Conservation (phyloP, 805 yeast genomes). For the Ogataea degrootiae region DNA sequence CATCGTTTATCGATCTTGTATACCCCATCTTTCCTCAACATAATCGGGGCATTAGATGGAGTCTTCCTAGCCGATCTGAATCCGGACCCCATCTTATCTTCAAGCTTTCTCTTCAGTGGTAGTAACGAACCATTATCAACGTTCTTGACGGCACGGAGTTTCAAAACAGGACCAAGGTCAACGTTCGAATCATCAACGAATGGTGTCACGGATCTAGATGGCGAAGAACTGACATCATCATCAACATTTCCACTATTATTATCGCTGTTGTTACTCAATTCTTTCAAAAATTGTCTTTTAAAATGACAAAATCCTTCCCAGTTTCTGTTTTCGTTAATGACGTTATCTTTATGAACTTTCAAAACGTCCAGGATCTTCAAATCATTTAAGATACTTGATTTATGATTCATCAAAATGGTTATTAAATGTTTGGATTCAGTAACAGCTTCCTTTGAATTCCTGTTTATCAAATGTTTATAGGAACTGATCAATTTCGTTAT, state of each 20-base stretch:
- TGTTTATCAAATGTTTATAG: conserved; percentile 2
- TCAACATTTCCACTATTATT: background rate
- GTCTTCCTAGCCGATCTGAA: too few relatives aligned
- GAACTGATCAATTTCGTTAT: background rate
- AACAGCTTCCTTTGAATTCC: conserved; percentile 22
- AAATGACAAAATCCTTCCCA: conserved; percentile 21
- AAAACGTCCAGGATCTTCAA: conserved; percentile 18
- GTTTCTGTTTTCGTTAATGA: conserved; percentile 14
- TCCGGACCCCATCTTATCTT: too few relatives aligned
- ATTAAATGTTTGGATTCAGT: conserved; percentile 23
- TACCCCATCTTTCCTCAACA: background rate
- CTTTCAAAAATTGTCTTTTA: conserved; percentile 16
- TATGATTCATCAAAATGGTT: conserved; percentile 19
- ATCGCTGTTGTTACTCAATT: background rate
- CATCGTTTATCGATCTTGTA: too few relatives aligned
- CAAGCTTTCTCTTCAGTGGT: too few relatives aligned
- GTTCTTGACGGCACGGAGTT: too few relatives aligned
- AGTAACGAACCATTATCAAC: too few relatives aligned
- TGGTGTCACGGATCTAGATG: too few relatives aligned
- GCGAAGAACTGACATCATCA: background rate
- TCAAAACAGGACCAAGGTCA: too few relatives aligned
- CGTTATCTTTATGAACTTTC: conserved; percentile 6
- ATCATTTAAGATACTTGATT: conserved; percentile 22
- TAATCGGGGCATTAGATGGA: background rate
- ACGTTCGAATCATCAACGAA: too few relatives aligned